Base-by-base conservation (phyloP, 768 basidiomycete species). In the Glaciozyma martinii region DNA sequence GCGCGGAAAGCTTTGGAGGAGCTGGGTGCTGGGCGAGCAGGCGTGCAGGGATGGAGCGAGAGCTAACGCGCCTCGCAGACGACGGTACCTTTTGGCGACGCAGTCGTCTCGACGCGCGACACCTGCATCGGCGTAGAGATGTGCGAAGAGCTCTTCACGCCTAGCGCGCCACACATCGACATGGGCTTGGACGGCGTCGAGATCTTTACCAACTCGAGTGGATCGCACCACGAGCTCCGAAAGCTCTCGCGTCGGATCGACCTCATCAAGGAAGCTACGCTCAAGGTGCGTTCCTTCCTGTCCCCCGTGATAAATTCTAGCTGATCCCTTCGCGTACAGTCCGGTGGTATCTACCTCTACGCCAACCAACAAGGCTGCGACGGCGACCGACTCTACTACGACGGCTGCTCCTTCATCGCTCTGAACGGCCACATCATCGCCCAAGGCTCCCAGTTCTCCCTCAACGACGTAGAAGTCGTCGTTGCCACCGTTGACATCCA, bases 161-260 rank as follows among this genome's bases (percentile, higher is more conserved):
- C 95, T 3, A 84, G 86, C 6, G 94, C 92, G 66, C 95, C 95
- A 7, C 95, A 99, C 75, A 94, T 97, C 62, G 78, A 86, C 18
- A 98, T 98, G 95, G 95, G 94, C 10, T 83, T 99, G 13, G 94
- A 99, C 73, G 95, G 95, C 8, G 94, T 97, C 12, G 95, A 99
- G 77, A 95, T 99, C 57, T 97, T 98, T 75, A 97, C 94, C 13
- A 99, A 99, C 78, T 98, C 95, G 1, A 93, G 90, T 68, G 95
- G 92, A 7, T 94, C 90, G 76, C 95, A 99, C 75, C 95, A 99
- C 73, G 95, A 98, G 75, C 84, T 99, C 30, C 86, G 95, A n/a
- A 99, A 99, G 77, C 82, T 99, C 30, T 84, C 90, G 74, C 85
- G 84, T 12, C 85, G 95, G 10, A 83, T 98, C 2, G 92, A 99